Evolutionary conservation across 805 yeast genomes (phyloP).

Genomic region (Diddensiella caesifluorescens): DNA sequence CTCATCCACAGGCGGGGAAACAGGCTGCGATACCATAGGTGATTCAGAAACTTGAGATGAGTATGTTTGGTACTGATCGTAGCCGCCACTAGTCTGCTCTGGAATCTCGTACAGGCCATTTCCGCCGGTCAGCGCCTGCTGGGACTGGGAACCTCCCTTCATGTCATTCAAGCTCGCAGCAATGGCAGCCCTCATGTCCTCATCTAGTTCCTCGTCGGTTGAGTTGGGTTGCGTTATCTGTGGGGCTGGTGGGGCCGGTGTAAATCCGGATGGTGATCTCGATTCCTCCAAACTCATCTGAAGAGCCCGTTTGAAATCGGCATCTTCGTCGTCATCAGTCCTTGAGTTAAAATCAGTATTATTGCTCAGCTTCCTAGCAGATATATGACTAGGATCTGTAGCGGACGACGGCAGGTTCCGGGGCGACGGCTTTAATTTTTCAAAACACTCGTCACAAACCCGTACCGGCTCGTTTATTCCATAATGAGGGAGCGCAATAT

Average conservation of each 20-base stretch:
- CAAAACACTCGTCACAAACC: conserved; percentile 87
- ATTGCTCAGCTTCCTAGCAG: not conserved
- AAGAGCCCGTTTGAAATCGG: conserved; percentile 70
- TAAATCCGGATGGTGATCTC: conserved; percentile 12
- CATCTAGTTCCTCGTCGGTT: conserved; percentile 63
- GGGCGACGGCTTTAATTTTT: conserved; percentile 39
- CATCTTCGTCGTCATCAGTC: conserved; percentile 52
- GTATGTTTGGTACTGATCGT: not conserved
- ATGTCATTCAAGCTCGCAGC: conserved; percentile 82
- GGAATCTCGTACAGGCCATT: conserved; percentile 27
- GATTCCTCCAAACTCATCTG: conserved; percentile 68
- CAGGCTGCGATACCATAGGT: conserved; percentile 11
- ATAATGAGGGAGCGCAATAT: conserved; percentile 65
- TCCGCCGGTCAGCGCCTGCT: conserved; percentile 1
- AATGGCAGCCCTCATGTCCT: conserved; percentile 84
- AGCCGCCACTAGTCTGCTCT: not conserved
- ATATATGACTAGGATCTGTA: not conserved
- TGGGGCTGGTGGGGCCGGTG: conserved; percentile 29
- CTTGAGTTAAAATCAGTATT: conserved; percentile 12
- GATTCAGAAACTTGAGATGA: conserved; percentile 17
- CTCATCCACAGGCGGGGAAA: conserved; percentile 22
- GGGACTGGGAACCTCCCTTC: conserved; percentile 37
- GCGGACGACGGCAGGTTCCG: conserved; percentile 10
- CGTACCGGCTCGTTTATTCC: conserved; percentile 88
- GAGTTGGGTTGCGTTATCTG: conserved; percentile 7